Conservation (phyloP, 306 rosid genomes). For the Prunus salicina region DNA sequence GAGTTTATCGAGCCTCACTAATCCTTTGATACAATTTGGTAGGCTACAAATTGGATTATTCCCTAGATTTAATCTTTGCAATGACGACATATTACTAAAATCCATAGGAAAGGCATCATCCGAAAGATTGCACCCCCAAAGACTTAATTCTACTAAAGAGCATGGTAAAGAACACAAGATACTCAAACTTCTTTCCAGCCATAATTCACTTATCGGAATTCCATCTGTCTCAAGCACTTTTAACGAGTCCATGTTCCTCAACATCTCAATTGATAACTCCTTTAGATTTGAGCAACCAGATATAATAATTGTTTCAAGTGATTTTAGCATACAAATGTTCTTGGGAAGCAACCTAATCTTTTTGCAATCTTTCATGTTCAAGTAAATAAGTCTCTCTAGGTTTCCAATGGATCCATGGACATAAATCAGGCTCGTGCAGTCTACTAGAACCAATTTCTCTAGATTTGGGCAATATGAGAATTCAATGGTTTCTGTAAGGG, state of each 20-base stretch:
- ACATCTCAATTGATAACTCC: too few species aligned
- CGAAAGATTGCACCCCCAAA: neutral
- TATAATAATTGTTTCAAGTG: too few species aligned
- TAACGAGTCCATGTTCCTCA: too few species aligned
- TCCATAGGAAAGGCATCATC: neutral
- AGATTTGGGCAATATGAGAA: slow-evolving; percentile 8
- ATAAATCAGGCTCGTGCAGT: neutral
- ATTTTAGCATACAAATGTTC: neutral
- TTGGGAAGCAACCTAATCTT: neutral
- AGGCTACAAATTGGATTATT: neutral
- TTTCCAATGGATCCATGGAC: slow-evolving; percentile 16
- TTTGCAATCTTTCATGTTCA: slow-evolving; percentile 3
- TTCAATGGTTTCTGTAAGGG: neutral
- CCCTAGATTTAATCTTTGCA: neutral
- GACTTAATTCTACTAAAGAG: neutral
- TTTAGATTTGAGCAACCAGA: too few species aligned
- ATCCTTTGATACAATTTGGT: too few species aligned
- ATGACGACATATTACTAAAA: neutral
- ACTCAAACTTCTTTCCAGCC: neutral
- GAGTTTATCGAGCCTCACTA: too few species aligned
- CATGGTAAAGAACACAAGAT: neutral
- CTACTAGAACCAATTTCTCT: slow-evolving; percentile 2
- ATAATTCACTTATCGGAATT: too few species aligned
- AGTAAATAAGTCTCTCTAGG: neutral
- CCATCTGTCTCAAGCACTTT: too few species aligned